Evolutionary conservation across 164 flowering plant species (phyloP).

Genomic region (Vitis cinerea): DNA sequence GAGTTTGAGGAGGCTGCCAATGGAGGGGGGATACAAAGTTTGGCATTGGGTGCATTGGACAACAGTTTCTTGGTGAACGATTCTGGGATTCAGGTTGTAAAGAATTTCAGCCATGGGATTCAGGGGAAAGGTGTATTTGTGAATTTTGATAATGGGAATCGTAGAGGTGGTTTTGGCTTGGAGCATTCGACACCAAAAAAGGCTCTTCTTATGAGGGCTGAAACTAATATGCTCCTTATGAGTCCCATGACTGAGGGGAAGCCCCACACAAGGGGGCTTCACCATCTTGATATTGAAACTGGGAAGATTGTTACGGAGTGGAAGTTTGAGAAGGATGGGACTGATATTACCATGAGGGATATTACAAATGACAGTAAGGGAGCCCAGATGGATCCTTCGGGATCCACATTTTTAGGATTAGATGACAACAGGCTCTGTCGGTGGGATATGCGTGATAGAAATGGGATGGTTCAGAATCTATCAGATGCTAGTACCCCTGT

Average conservation of each 20-base stretch:
- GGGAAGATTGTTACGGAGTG: constrained; percentile 83
- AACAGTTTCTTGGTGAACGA: constrained; percentile 87
- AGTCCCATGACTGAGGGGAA: constrained; percentile 64
- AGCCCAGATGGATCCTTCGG: constrained; percentile 91
- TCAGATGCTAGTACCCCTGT: constrained; percentile 58
- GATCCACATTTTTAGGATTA: constrained; percentile 87
- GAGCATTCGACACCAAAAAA: constrained; percentile 60
- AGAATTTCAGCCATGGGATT: constrained; percentile 84
- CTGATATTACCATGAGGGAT: constrained; percentile 81
- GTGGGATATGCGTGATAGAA: constrained; percentile 96
- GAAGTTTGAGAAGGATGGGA: constrained; percentile 90
- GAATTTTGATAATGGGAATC: constrained; percentile 41
- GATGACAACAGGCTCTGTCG: constrained; percentile 86
- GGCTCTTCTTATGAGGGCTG: constrained; percentile 86
- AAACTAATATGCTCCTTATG: constrained; percentile 91
- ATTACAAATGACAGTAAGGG: constrained; percentile 81
- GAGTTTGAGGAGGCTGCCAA: constrained; percentile 86
- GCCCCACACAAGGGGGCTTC: constrained; percentile 61
- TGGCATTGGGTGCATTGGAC: constrained; percentile 95
- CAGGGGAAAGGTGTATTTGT: constrained; percentile 92
- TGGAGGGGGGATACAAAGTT: constrained; percentile 82
- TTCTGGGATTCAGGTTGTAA: constrained; percentile 92
- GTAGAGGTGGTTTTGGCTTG: constrained; percentile 22
- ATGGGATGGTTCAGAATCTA: constrained; percentile 85
- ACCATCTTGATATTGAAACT: constrained; percentile 90